Evolutionary conservation across 2,329 filamentous ascomycete species (phyloP), one percentile per base, ranked within the genome.

Genomic region (Zymoseptoria ardabiliae): DNA sequence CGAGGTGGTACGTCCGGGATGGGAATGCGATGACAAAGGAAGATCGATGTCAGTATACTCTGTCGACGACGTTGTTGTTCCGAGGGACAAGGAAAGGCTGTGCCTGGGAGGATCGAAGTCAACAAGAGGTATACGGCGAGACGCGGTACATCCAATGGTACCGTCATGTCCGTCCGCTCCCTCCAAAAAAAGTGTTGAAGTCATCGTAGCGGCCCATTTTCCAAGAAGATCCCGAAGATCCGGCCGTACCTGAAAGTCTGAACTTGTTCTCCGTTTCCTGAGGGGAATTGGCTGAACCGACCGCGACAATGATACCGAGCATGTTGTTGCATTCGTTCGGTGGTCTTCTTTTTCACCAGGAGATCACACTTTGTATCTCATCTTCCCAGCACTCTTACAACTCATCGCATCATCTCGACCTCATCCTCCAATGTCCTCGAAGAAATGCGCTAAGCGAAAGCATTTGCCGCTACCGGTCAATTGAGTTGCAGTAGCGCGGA

Each of bases 131-230:
- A 28, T 9, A 28, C 7, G 7, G 25, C 25, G 25, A n/a, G 25
- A 28, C 25, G 6, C 20, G 17, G 45, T 13, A 11, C 3, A 41
- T 4, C 25, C 9, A 8, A 30, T 45, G 35, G 35, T 45, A 45
- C 35, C 13, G 35, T 45, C 10, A 28, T 28, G 25, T 28, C 25
- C 25, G 8, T 28, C 25, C 25, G 7, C 4, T 28, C 8, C 25
- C 25, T 9, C 48, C 45, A 53, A 55, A 23, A 58, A 50, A 23
- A 54, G 45, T 59, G 48, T 56, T 56, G 57, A 49, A 59, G 57
- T 59, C 57, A 59, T 56, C 13, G 57, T 56, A 56, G 8, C 25
- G n/a, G 23, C 35, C 35, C 2, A 45, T 45, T 45, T 45, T 5
- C 13, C 7, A 1, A n/a, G n/a, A 28, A 28, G 17, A 45, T 45